These are phyloP conservation scores for Lepiota brunneoincarnata DNA, from an alignment of 768 basidiomycete species.

Conservation along the genomic window DNA sequence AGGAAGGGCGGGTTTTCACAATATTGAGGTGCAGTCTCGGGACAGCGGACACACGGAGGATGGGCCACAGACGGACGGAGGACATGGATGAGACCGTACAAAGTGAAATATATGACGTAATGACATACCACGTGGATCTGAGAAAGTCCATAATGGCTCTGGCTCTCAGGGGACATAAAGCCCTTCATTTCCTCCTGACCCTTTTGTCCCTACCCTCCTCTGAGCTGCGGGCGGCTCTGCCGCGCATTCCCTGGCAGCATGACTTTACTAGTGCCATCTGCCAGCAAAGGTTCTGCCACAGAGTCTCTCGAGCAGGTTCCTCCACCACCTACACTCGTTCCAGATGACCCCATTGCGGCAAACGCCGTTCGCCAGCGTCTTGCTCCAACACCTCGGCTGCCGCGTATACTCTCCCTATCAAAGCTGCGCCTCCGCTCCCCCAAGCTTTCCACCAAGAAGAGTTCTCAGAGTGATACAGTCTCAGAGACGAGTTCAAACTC, in stretches of 20 bases:
- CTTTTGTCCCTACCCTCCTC: neutral
- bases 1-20: neutral
- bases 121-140: neutral
- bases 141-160: neutral
- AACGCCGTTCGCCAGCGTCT: slow-evolving; percentile 48
- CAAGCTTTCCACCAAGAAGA: slow-evolving; percentile 11
- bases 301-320: slow-evolving; percentile 16
- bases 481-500: slow-evolving; percentile 3
- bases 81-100: slow-evolving; percentile 8
- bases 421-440: slow-evolving; percentile 20
- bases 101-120: slow-evolving; percentile 7
- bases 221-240: neutral
- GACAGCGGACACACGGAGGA: neutral
- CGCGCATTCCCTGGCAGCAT: slow-evolving; percentile 9
- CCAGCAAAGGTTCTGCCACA: neutral
- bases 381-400: slow-evolving; percentile 31
- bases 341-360: slow-evolving; percentile 39
- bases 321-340: slow-evolving; percentile 35
- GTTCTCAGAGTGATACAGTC: neutral
- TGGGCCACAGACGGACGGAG: neutral
- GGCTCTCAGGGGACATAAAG: neutral
- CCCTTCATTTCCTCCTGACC: neutral
- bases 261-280: slow-evolving; percentile 18
- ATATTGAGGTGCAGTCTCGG: too few relatives aligned
- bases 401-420: slow-evolving; percentile 33